Conservation (phyloP, 768 basidiomycete genomes). For the Agaricus subrufescens region DNA sequence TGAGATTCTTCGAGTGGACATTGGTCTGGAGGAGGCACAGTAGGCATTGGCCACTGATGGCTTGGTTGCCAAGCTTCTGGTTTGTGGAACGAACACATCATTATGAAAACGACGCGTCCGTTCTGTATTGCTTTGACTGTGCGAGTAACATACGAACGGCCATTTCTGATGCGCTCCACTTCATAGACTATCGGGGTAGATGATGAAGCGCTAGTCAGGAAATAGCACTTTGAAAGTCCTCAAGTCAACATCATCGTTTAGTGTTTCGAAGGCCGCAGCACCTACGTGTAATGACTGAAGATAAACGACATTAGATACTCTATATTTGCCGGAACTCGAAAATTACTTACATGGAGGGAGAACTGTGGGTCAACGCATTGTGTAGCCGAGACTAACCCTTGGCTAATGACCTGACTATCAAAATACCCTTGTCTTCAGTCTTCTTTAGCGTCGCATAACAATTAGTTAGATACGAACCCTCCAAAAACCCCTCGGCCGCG, state of each 20-base stretch:
- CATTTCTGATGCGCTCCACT: slow-evolving; percentile 72
- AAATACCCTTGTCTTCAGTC: background rate
- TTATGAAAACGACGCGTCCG: slow-evolving; percentile 44
- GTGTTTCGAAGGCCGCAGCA: background rate
- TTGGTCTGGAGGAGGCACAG: slow-evolving; percentile 53
- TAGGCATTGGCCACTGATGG: slow-evolving; percentile 66
- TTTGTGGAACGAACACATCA: slow-evolving; percentile 79
- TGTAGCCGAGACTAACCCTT: slow-evolving; percentile 79
- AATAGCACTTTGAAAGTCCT: slow-evolving; percentile 59
- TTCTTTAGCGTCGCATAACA: background rate
- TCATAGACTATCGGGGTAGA: slow-evolving; percentile 72
- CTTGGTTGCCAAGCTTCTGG: slow-evolving; percentile 74
- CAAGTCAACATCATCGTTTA: background rate
- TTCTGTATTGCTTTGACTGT: slow-evolving; percentile 56
- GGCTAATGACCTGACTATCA: slow-evolving; percentile 75
- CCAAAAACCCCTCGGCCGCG: slow-evolving; percentile 76
- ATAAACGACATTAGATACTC: background rate
- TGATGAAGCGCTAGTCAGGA: slow-evolving; percentile 70
- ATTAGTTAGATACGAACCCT: slow-evolving; percentile 36
- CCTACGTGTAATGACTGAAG: slow-evolving; percentile 67
- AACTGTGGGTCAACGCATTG: slow-evolving; percentile 63
- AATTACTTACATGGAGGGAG: slow-evolving; percentile 62
- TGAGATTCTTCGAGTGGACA: slow-evolving; percentile 56
- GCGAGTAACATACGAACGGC: slow-evolving; percentile 68
- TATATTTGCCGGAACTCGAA: background rate